A percentile compares a stretch with the other conserved stretches of the same genome.
Conservation (phyloP, 2,329 filamentous ascomycete species). For the Penicillium sp. region DNA sequence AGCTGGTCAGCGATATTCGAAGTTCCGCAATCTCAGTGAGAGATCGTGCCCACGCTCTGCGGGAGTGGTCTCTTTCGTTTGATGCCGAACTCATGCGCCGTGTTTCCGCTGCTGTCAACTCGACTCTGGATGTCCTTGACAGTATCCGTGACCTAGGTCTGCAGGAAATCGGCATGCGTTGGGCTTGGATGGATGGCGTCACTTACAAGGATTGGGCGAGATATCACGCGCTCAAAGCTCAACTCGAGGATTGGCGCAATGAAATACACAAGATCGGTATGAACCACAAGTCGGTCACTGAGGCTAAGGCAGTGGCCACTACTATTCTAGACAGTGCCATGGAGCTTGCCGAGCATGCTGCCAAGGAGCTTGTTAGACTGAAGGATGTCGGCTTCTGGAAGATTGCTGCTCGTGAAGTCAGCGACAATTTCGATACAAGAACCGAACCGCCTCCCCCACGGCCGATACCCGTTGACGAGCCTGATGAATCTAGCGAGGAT, state of each 20-base stretch:
- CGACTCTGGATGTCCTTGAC: conserved; percentile 78
- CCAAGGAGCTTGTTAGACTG: conserved; percentile 72
- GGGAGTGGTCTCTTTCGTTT: conserved; percentile 71
- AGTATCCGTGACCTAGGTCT: conserved; percentile 78
- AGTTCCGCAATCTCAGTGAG: conserved; percentile 70
- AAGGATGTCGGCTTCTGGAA: conserved; percentile 87
- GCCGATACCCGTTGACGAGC: conserved; percentile 23
- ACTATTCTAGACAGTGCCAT: conserved; percentile 77
- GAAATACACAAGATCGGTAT: conserved; percentile 76
- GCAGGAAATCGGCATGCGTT: conserved; percentile 86
- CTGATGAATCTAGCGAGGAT: conserved; percentile 12
- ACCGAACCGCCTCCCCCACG: conserved; percentile 37
- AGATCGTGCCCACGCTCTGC: conserved; percentile 70
- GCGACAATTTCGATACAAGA: conserved; percentile 74
- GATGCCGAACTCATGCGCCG: conserved; percentile 66
- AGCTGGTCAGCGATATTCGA: conserved; percentile 58
- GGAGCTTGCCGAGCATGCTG: conserved; percentile 72
- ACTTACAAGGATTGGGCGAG: conserved; percentile 97
- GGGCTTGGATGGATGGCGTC: conserved; percentile 93
- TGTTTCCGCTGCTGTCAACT: conserved; percentile 70
- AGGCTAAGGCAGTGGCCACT: conserved; percentile 65
- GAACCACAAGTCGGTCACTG: conserved; percentile 66
- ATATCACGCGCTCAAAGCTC: conserved; percentile 81
- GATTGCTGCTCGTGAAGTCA: conserved; percentile 68
- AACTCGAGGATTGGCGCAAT: conserved; percentile 78